Conservation (phyloP, 345 rosid genomes). For the Eucalyptus cladocalyx region DNA sequence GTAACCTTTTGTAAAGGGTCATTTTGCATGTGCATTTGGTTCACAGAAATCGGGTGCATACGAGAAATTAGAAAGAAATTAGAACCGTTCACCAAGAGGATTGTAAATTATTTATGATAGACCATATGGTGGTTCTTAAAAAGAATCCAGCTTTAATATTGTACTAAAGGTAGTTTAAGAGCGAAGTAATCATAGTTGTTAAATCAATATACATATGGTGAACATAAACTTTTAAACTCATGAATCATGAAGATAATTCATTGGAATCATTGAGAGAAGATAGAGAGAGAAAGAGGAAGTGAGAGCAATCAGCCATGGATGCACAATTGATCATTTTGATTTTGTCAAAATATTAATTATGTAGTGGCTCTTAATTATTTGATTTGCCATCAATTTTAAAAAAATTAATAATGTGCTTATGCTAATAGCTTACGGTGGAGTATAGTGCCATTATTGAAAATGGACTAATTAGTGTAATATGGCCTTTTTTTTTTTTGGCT, state of each 20-base stretch:
- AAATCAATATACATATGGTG: no score
- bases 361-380: neutral
- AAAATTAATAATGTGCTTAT: no score
- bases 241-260: neutral
- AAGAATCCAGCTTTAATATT: no score
- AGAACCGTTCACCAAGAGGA: no score
- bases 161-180: neutral
- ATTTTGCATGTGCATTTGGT: no score
- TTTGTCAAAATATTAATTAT: no score
- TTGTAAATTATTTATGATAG: neutral
- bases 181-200: neutral
- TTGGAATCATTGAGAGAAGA: no score
- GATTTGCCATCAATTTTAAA: neutral
- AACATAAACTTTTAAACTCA: neutral
- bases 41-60: neutral
- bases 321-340: no score
- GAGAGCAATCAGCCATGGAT: no score
- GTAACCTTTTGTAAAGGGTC: neutral
- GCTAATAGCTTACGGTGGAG: neutral
- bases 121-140: neutral
- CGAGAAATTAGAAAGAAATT: no score
- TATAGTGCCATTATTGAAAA: neutral
- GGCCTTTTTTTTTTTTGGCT: no score
- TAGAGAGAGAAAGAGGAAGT: no score
- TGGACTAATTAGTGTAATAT: neutral